Evolutionary conservation across 345 rosid genomes (phyloP).

Genomic region (Aquilaria yunnanensis): DNA sequence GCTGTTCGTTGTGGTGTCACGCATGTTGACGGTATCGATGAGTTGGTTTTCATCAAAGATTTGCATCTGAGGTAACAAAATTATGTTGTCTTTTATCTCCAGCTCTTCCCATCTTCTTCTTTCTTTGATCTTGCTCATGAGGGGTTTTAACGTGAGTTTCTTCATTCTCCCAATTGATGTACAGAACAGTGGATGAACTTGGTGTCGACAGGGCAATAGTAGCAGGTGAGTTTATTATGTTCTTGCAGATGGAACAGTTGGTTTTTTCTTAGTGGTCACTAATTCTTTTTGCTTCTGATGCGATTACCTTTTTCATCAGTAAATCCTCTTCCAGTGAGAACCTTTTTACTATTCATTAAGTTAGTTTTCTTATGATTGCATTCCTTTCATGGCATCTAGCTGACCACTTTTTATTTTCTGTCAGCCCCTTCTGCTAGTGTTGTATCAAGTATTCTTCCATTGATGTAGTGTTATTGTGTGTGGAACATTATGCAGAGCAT

Average conservation of each 20-base stretch:
- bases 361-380: neutral
- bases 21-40: slow-evolving; percentile 61
- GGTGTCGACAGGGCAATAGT: slow-evolving; percentile 47
- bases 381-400: no score
- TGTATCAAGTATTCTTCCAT: neutral
- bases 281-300: slow-evolving; percentile 7
- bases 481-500: slow-evolving; percentile 40
- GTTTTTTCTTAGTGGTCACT: no score
- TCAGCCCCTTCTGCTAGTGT: no score
- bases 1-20: slow-evolving; percentile 88
- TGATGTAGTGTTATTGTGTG: slow-evolving; percentile 16
- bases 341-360: neutral
- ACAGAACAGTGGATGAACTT: slow-evolving; percentile 81
- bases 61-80: slow-evolving; percentile 58
- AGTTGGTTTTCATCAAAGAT: slow-evolving; percentile 63
- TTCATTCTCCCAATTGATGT: slow-evolving; percentile 8
- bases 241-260: neutral
- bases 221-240: slow-evolving; percentile 39
- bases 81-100: neutral
- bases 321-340: no score
- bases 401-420: no score
- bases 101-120: neutral
- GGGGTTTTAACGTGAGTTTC: slow-evolving; percentile 2
- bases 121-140: neutral
- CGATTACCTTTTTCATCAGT: no score